Evolutionary conservation across 2,329 filamentous ascomycete species (phyloP), one percentile per base, ranked within the genome.

Genomic region (Xylariales sp.): DNA sequence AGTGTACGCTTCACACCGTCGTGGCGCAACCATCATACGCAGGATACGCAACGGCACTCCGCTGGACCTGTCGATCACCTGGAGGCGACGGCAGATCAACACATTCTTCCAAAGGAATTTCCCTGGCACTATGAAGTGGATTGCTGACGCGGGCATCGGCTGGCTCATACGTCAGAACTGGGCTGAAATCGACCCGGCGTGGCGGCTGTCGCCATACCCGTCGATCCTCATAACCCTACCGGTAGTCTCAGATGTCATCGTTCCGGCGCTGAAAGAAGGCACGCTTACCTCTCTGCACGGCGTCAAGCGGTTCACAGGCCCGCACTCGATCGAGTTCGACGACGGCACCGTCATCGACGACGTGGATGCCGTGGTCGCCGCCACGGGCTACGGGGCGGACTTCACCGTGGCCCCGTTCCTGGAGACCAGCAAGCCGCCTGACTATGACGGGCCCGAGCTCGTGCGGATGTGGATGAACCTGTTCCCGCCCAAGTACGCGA

Each of bases 1-100:
- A 25, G 53, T 68, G 4, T 70, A 63, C 50, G 45, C 67, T 8
- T 64, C 66, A 7, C 66, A 69, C 28, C 60, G 60, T 0, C 57
- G 59, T 3, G 66, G 66, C 4, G 49, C 52, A 2, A 38, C 62
- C 23, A 49, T 69, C 12, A 55, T 68, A 33, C 49, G 53, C 36
- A 48, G 48, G 5, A 49, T 47, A 43, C 33, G 42, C 13, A 54
- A 65, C n/a, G 62, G 63, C 10, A 44, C 46, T 1, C 61, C 63
- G 1, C 49, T 49, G 5, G 62, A 65, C 32, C 56, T 61, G 14
- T 40, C 50, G 21, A 35, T 62, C 21, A 64, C 59, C 5, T 56
- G 55, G 18, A 52, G 59, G 16, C 52, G 57, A 13, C 50, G 57
- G 7, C 52, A 52, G 16, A 48, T 59, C 1, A 50, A 51, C n/a